Evolutionary conservation across 805 yeast species (phyloP), one percentile per base, ranked within the genome.

Genomic region (Nakazawaea ernobii): DNA sequence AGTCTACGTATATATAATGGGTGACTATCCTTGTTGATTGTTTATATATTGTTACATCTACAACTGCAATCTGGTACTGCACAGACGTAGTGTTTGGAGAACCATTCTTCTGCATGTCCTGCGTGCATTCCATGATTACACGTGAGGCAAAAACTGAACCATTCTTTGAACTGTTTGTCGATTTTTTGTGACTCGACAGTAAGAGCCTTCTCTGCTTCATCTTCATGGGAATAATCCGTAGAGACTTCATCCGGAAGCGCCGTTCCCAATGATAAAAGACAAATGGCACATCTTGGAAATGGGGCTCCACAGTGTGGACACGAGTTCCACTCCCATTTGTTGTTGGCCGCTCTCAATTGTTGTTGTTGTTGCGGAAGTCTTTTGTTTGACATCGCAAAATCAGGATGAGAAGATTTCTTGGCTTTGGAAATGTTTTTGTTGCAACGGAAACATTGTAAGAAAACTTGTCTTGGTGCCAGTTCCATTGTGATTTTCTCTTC

Each of bases 71-170:
- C 95, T 0, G 97, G 97, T 2, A 92, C 96, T 0, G 99, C 97
- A 59, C 99, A 92, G 1, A 86, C 79, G 48, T 77, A 79, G 57
- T 91, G 96, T 61, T 82, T 84, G 26, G 84, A 76, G 62, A 92
- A 92, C 99, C 99, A 92, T 58, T 91, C 95, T 53, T 87, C 90
- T 0, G 97, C 97, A 62, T 92, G 99, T 4, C 86, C 90, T 0
- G 96, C 90, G 66, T 92, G 99, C 79, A 83, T 83, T 1, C 97
- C 96, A 58, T 92, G 99, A 59, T 86, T 88, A 61, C 99, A 92
- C 32, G 83, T 79, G 53, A 92, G 66, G 59, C 99, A 92, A 65
- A 89, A 89, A 55, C 94, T 87, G 55, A 92, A 90, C 96, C 96
- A 89, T 52, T 85, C 84, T 50, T 80, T 76, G 60, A 86, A 79